Evolutionary conservation across 192 early-diverging fungal genomes (phyloP), one percentile per base, ranked within the genome.

Genomic region (Mortierella antarctica): DNA sequence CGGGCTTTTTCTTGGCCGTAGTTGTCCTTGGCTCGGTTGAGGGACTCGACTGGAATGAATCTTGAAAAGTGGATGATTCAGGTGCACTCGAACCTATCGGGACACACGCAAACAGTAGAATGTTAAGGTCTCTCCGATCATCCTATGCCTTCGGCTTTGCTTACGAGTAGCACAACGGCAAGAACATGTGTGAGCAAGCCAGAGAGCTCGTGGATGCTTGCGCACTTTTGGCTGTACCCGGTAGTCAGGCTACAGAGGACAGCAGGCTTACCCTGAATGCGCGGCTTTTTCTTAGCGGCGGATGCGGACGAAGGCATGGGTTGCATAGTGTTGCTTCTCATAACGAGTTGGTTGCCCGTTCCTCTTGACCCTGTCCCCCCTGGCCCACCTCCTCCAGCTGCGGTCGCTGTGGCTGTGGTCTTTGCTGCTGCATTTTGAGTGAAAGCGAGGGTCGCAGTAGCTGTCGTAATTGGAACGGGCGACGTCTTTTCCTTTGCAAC

Each of bases 221-320:
- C 31, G 31, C 31, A 31, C 31, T 31, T 31, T 31, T 31, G 1
- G 31, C 31, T 56, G n/a, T 51, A 4, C 17, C 17, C 50, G 4
- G 2, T 51, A 51, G 17, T 12, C 11, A 4, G 17, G 31, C 31
- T 3, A 31, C 3, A 31, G 31, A 31, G 31, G 31, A 31, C 31
- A 3, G 31, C n/a, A 31, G 3, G 31, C 31, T 44, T 61, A 79
- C 69, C 69, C 62, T 71, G 69, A 45, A 23, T 59, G 39, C 69
- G 69, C 47, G 60, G 52, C 55, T 63, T 79, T 71, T 79, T 71
- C 69, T 79, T 79, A 55, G 58, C 57, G 54, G 50, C 47, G 18
- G 68, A 71, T 2, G 17, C 31, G 8, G 68, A 70, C 21, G 72
- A 66, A 6, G 72, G 66, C 64, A 74, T 64, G 7, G 57, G 62